Conservation (phyloP, 78 protist species). For the Neovahlkampfia damariscottae region DNA sequence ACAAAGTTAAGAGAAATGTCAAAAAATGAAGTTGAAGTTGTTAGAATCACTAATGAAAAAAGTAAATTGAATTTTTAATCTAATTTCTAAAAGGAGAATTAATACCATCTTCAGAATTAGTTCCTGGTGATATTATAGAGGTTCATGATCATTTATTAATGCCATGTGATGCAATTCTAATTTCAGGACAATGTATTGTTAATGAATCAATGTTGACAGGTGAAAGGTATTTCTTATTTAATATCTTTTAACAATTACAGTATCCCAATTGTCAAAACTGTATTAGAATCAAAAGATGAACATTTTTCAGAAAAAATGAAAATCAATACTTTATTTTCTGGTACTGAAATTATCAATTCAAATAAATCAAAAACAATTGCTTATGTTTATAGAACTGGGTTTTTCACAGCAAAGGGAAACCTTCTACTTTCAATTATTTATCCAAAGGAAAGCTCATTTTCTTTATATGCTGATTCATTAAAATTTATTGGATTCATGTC, state of each 20-base stretch:
- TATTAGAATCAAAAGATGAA: too few species aligned
- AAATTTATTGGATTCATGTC: constrained; percentile 74
- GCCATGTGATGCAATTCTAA: constrained; percentile 77
- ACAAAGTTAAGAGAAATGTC: neutral
- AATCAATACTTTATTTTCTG: constrained; percentile 56
- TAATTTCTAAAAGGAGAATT: too few species aligned
- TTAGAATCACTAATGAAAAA: neutral
- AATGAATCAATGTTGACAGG: constrained; percentile 98
- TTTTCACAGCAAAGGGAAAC: constrained; percentile 80
- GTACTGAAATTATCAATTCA: too few species aligned
- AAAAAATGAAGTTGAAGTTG: neutral
- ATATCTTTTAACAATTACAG: too few species aligned
- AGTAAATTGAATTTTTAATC: too few species aligned
- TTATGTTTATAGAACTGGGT: constrained; percentile 69
- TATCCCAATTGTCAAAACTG: constrained; percentile 63
- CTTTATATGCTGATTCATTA: constrained; percentile 58
- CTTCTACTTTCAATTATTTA: constrained; percentile 84
- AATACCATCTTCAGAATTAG: neutral
- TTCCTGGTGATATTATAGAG: neutral
- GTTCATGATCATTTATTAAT: neutral
- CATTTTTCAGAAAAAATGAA: too few species aligned
- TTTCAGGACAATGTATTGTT: constrained; percentile 80
- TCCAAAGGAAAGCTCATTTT: constrained; percentile 47
- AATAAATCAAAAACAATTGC: too few species aligned
- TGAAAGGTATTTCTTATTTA: too few species aligned